Evolutionary conservation across 2,329 filamentous ascomycete genomes (phyloP).

Genomic region (Colletotrichum lini): DNA sequence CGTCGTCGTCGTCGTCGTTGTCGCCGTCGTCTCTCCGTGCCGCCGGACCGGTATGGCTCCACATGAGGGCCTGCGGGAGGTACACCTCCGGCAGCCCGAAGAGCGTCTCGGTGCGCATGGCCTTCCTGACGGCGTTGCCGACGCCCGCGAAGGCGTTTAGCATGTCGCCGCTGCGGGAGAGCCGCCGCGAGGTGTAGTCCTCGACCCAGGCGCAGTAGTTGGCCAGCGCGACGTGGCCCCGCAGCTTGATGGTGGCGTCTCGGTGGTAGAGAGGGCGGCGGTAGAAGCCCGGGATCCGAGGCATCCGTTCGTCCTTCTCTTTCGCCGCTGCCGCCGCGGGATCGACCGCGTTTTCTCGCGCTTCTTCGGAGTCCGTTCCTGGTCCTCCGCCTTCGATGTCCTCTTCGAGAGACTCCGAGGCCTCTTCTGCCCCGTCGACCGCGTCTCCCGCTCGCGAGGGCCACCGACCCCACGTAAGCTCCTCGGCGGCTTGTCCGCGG

Average conservation of each 20-base stretch:
- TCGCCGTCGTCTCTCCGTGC: neutral
- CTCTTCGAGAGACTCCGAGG: neutral
- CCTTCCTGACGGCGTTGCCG: constrained; percentile 18
- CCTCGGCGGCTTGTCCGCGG: constrained; percentile 23
- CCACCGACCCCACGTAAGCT: constrained; percentile 18
- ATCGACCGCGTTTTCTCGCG: neutral
- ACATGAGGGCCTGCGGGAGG: constrained; percentile 27
- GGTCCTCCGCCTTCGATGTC: neutral
- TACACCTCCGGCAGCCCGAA: constrained; percentile 19
- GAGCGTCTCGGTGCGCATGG: neutral
- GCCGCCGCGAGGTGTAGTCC: constrained; percentile 53
- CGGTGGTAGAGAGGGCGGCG: constrained; percentile 9
- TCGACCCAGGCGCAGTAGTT: constrained; percentile 58
- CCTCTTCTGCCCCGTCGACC: neutral
- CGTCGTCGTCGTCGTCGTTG: neutral
- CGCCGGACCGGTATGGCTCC: constrained; percentile 19
- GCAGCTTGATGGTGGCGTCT: constrained; percentile 6
- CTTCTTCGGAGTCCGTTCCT: neutral
- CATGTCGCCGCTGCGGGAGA: constrained; percentile 31
- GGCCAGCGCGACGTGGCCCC: constrained; percentile 45
- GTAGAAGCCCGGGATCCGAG: constrained; percentile 13
- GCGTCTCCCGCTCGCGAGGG: neutral
- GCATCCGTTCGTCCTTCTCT: constrained; percentile 2
- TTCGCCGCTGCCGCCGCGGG: too few species aligned
- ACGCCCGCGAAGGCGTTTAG: constrained; percentile 38